phyloP scores from a whole-genome alignment of 768 basidiomycete species.

The Lactarius indigo region DNA sequence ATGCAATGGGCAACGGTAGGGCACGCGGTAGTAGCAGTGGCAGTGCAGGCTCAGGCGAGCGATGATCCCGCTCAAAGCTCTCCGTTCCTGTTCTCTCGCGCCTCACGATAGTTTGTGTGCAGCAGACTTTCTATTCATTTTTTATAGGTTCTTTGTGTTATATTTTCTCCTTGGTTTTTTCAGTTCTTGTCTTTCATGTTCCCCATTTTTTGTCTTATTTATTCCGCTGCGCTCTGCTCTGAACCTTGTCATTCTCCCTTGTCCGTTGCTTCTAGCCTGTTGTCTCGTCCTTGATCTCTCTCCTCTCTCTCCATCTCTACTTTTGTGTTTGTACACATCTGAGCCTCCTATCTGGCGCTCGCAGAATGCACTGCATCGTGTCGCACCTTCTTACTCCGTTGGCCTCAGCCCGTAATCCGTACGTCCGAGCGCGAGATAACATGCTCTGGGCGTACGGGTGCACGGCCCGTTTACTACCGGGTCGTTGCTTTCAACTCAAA shows the following conservation, averaged over 20 bases:
- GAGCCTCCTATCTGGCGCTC: not conserved
- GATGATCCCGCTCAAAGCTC: not conserved
- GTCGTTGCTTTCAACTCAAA: not conserved
- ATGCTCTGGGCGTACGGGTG: constrained; percentile 18
- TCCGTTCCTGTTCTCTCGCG: not conserved
- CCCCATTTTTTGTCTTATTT: constrained; percentile 8
- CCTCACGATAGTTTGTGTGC: not conserved
- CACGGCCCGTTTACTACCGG: constrained; percentile 22
- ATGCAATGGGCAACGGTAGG: constrained; percentile 28
- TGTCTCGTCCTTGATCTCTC: constrained; percentile 6
- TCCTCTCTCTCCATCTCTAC: not conserved
- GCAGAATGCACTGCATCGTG: constrained; percentile 10
- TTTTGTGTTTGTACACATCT: constrained; percentile 15
- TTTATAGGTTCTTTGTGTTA: not conserved
- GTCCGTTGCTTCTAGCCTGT: not conserved
- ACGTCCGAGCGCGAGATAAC: constrained; percentile 15
- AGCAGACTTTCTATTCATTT: not conserved
- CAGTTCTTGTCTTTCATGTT: not conserved
- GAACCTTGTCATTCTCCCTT: not conserved
- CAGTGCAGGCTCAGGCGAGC: constrained; percentile 21
- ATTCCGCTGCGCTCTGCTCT: not conserved
- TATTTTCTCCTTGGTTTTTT: not conserved
- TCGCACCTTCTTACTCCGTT: not conserved
- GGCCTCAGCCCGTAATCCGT: constrained; percentile 5
- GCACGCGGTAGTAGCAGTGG: constrained; percentile 20